A percentile compares a stretch with the other conserved stretches of the same genome.
These are phyloP conservation scores for Odonthalia washingtoniensis DNA, from an alignment of 31 red algal genomes.

Conservation along the genomic window DNA sequence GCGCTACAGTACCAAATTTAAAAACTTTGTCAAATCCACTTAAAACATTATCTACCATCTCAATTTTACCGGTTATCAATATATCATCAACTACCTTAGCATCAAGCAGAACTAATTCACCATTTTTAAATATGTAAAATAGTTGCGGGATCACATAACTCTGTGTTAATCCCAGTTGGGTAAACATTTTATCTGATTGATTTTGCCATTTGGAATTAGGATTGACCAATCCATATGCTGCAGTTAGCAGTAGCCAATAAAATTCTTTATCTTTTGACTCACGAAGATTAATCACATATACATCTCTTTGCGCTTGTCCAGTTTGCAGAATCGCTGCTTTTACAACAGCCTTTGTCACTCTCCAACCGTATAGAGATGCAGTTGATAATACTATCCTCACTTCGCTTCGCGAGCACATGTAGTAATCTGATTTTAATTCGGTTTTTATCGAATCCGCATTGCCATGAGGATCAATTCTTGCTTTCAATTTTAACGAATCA, in stretches of 20 bases:
- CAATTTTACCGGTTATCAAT: conserved; percentile 5
- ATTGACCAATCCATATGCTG: no score
- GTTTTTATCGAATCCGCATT: conserved; percentile 42
- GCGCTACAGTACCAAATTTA: conserved; percentile 37
- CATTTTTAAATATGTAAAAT: conserved; percentile 15
- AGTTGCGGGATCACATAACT: conserved; percentile 35
- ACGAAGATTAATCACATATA: conserved; percentile 11
- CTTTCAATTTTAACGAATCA: conserved; percentile 33
- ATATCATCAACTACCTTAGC: conserved; percentile 62
- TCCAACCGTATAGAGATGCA: conserved; percentile 17
- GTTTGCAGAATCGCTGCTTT: conserved; percentile 49
- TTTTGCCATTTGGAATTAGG: no score
- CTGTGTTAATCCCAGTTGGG: conserved; percentile 14
- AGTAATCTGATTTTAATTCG: conserved; percentile 21
- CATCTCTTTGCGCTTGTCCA: conserved; percentile 43
- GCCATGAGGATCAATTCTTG: conserved; percentile 35
- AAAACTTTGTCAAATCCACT: neutral
- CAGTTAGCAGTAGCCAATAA: no score
- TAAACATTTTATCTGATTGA: conserved; percentile 30
- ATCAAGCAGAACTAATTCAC: neutral
- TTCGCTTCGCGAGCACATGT: conserved; percentile 33
- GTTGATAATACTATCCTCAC: conserved; percentile 41
- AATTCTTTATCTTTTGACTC: conserved; percentile 24
- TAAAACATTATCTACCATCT: neutral
- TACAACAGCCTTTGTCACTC: conserved; percentile 36